Evolutionary conservation across 768 basidiomycete species (phyloP).

Genomic region (Austroboletus eburneus): DNA sequence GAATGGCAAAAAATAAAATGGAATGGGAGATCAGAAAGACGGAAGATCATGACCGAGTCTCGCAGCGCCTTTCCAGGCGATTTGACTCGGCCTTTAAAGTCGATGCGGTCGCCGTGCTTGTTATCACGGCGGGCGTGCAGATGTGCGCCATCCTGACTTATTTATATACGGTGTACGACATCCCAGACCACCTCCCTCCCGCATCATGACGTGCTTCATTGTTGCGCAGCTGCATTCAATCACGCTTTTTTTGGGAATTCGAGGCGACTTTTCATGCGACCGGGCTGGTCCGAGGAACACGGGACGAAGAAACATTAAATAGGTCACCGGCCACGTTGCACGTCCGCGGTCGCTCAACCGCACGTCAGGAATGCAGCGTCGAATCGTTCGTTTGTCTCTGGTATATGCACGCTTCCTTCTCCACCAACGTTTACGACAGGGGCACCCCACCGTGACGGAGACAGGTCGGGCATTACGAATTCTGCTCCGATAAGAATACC

Average conservation of each 20-base stretch:
- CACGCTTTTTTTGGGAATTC: not conserved
- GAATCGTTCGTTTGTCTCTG: too few species aligned
- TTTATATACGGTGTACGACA: not conserved
- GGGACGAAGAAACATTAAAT: not conserved
- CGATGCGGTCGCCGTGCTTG: not conserved
- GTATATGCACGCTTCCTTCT: too few species aligned
- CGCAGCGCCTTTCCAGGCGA: too few species aligned
- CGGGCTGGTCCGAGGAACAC: not conserved
- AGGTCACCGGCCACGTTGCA: slow-evolving; percentile 1
- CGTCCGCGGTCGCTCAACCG: not conserved
- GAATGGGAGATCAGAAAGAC: too few species aligned
- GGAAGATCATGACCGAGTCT: too few species aligned
- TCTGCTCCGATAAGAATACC: too few species aligned
- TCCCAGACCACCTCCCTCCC: not conserved
- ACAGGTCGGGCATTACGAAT: too few species aligned
- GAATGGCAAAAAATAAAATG: too few species aligned
- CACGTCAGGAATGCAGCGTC: too few species aligned
- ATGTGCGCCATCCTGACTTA: not conserved
- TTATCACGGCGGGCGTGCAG: not conserved
- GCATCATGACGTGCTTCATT: not conserved
- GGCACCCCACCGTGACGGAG: too few species aligned
- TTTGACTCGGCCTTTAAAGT: not conserved
- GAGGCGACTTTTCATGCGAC: not conserved
- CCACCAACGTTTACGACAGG: too few species aligned
- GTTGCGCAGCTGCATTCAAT: not conserved